phyloP scores from a whole-genome alignment of 345 rosid genomes.

The Salix viminalis region DNA sequence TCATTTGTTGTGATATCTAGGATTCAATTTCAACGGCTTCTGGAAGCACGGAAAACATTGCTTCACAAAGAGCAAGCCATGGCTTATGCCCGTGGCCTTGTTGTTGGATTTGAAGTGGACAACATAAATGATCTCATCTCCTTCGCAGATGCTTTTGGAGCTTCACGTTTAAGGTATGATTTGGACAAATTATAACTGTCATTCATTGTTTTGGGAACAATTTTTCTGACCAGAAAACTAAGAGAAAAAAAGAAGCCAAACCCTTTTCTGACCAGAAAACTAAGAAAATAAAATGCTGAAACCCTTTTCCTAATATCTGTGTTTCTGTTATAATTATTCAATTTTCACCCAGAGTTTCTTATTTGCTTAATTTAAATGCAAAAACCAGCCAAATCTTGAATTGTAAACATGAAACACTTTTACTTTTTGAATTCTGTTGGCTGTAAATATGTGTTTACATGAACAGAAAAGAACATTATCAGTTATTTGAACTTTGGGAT shows the following conservation, averaged over 20 bases:
- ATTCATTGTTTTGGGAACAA: not conserved
- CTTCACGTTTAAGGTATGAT: conserved; percentile 61
- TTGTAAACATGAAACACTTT: not conserved
- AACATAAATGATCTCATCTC: conserved; percentile 64
- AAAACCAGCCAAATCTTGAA: not conserved
- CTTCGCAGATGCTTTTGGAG: conserved; percentile 78
- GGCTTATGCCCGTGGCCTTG: conserved; percentile 80
- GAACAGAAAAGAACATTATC: not conserved
- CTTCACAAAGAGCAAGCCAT: conserved; percentile 81
- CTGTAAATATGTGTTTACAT: not conserved
- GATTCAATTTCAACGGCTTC: conserved; percentile 67
- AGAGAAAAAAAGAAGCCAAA: not conserved
- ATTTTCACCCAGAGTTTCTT: not conserved
- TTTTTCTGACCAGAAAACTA: not conserved
- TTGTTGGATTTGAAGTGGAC: conserved; percentile 69
- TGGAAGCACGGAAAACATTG: conserved; percentile 61
- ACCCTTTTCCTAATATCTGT: not conserved
- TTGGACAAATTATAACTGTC: not conserved
- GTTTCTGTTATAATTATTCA: not conserved
- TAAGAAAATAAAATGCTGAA: not conserved
- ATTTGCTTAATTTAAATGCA: not conserved
- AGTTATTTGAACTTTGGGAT: not conserved
- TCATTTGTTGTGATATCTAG: conserved; percentile 30
- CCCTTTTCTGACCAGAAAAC: not conserved
- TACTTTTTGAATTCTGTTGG: not conserved